Evolutionary conservation across 306 rosid genomes (phyloP), one percentile per base, ranked within the genome.

Genomic region (Medicago lupulina): DNA sequence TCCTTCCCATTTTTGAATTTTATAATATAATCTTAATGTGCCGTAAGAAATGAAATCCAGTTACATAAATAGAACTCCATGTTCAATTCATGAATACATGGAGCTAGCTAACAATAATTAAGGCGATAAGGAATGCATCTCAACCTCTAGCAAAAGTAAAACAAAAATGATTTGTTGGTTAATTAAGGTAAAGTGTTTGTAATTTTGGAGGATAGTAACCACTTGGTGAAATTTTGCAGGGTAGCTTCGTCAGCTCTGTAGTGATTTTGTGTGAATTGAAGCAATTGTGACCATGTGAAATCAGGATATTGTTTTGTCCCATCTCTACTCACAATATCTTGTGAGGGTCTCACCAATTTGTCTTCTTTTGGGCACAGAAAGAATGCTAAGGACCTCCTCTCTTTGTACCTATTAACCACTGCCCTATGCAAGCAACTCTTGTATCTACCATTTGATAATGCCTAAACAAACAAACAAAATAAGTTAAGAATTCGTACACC

Each of bases 201-300:
- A 7, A 41, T 31, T 3, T 60, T 72, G 71, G 84, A 57, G 0
- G 85, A 78, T 11, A 59, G 72, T 16, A 89, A 58, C 91, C 92
- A 92, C 36, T 88, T 83, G 85, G 83, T 77, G 88, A 92, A 89
- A 57, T 74, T 82, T 21, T 70, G 84, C 23, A 92, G 86, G 6
- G 96, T 92, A 55, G 79, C 58, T 34, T 83, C 88, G 14, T 92
- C 96, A 8, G 90, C 87, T 75, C 92, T 85, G 57, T 88, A 87
- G 67, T 88, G 62, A 4, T 81, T 84, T 44, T 90, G 93, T 4
- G 92, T 92, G 85, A 88, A 92, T 0, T 75, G 50, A 49, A 87
- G 78, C n/a, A 92, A 54, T 36, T 88, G 79, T 0, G 89, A 83
- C 97, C 97, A 92, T 19, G 90, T 81, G 80, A 92, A 92, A 79